Base-by-base conservation (phyloP, 495 filamentous ascomycete species). In the Aspergillus avenaceus region DNA sequence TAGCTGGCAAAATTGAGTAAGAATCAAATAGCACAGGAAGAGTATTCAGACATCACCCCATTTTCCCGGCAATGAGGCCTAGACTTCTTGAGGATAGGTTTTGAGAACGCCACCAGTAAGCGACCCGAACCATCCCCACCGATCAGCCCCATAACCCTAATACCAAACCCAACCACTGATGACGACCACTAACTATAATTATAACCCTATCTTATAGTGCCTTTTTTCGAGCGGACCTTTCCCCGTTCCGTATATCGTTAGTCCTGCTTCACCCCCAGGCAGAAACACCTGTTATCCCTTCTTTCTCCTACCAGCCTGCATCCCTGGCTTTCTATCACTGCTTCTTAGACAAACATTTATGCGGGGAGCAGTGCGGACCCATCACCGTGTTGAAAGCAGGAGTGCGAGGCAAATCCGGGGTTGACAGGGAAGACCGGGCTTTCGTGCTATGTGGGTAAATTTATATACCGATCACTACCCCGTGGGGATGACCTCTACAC, bases 391-490 rank as follows among this genome's bases (percentile, higher is more conserved):
- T 31, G 27, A 25, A 32, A 45, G 19, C 3, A 23, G 42, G 16
- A 22, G 16, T 16, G 31, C 16, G 34, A 45, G 13, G 12, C 42
- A 31, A 45, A 45, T 45, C 42, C 18, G 42, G 42, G 42, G 42
- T 45, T 32, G 23, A 21, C 26, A 45, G 26, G 16, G 11, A 45
- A n/a, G 18, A 9, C 13, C 6, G 9, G 18, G 18, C 16, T 21
- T 11, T 25, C 28, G 12, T 23, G 29, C 18, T 32, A 23, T 14
- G 28, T 36, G 27, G 44, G 13, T 22, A 45, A 25, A 8, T 29
- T 28, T 47, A 47, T 29, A 47, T 26, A 47, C 31, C 2, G 29
- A 31, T 34, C 44, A 18, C 18, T 31, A 34, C 28, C 45, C 31
- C 45, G 26, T 37, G 45, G 45, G 19, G 45, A 37, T 37, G 22